Evolutionary conservation across 371 early-diverging fungal species (phyloP), one percentile per base, ranked within the genome.

Genomic region (Gilbertella persicaria): DNA sequence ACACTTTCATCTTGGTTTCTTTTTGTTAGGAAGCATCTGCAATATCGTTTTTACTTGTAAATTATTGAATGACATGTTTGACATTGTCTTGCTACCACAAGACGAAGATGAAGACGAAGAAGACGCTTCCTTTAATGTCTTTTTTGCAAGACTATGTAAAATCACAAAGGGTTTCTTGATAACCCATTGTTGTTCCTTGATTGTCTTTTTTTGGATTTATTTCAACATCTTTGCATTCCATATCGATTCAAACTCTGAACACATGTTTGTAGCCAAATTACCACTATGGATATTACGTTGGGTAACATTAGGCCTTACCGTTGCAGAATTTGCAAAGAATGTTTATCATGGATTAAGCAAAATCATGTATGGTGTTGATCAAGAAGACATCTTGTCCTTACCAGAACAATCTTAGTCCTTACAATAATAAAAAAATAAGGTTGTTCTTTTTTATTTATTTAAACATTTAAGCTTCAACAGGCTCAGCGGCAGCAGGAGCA

Each of bases 141-240:
- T 37, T 13, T 4, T n/a, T 13, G 5, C 16, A 50, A 6, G 60
- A 24, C 10, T 59, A 14, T 55, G 64, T 7, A 59, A 53, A 29
- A 19, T 69, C 3, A 16, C 64, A n/a, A 68, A 69, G 23, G 62
- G 66, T 5, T 53, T 68, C 9, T 33, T 73, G 4, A 60, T 60
- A n/a, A 69, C 47, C 35, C 82, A 64, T 53, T 84, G 69, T 42
- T 79, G 50, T 50, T 66, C 55, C 23, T 55, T 82, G 43, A 79
- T 82, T 2, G 49, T 78, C n/a, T 49, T 77, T 46, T 80, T 84
- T 45, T 84, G 85, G 85, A 71, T 81, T 45, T 80, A 83, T 45
- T 84, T 83, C 43, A 84, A 80, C 64, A 49, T 84, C 20, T 76
- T 82, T 57, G 83, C 83, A 0, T 82, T 84, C 54, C 71, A 81